Evolutionary conservation across 495 filamentous ascomycete genomes (phyloP).

Genomic region (Pyrenula massariospora): DNA sequence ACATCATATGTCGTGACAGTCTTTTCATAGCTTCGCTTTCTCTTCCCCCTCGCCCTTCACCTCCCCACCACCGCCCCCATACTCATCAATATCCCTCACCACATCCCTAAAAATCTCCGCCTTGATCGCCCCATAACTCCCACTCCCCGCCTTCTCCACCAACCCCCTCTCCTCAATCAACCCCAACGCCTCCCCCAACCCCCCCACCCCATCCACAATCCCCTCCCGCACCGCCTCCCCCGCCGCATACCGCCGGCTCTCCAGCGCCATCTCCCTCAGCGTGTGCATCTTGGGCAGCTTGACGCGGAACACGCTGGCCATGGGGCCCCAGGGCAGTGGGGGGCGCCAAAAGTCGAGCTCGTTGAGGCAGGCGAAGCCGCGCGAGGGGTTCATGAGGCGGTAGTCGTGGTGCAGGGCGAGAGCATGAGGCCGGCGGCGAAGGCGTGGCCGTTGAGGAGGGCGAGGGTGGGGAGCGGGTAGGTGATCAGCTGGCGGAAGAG

Average conservation of each 20-base stretch:
- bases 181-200: constrained; percentile 41
- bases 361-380: constrained; percentile 64
- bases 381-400: constrained; percentile 54
- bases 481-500: constrained; percentile 51
- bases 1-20: too few relatives aligned
- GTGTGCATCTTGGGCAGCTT: constrained; percentile 42
- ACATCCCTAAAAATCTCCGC: constrained; percentile 59
- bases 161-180: constrained; percentile 45
- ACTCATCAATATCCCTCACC: constrained; percentile 34
- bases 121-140: constrained; percentile 58
- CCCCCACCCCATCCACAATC: constrained; percentile 57
- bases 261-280: constrained; percentile 55
- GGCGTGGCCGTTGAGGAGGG: constrained; percentile 67
- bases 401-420: constrained; percentile 80
- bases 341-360: constrained; percentile 70
- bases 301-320: constrained; percentile 61
- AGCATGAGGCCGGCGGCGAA: constrained; percentile 74
- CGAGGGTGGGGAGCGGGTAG: constrained; percentile 77
- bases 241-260: constrained; percentile 53
- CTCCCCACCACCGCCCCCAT: neutral
- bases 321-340: constrained; percentile 54
- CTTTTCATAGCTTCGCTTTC: neutral
- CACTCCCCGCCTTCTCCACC: constrained; percentile 43
- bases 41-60: neutral
- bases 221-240: constrained; percentile 47